Evolutionary conservation across 2,329 filamentous ascomycete species (phyloP).

Genomic region (Verruconis gallopava): DNA sequence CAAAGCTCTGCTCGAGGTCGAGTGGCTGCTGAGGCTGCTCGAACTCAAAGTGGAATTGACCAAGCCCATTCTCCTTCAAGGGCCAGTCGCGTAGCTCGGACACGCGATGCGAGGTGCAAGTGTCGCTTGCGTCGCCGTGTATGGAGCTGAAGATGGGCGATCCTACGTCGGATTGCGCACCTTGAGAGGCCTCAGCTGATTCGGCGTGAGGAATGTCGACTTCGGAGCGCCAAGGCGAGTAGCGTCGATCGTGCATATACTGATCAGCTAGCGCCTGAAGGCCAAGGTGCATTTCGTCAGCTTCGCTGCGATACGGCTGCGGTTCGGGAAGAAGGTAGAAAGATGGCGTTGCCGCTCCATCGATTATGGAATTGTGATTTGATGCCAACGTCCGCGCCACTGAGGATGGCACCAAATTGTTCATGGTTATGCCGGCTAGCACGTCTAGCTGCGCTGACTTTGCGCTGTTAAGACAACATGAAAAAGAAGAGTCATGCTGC

Average conservation of each 20-base stretch:
- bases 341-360: constrained; percentile 7
- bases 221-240: not conserved
- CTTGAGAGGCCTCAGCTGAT: not conserved
- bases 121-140: constrained; percentile 3
- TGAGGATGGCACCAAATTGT: too few relatives aligned
- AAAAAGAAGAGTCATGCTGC: too few relatives aligned
- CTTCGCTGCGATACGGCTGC: constrained; percentile 1
- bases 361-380: too few relatives aligned
- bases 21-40: not conserved
- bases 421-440: too few relatives aligned
- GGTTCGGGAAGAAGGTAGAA: constrained; percentile 9
- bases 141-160: constrained; percentile 10
- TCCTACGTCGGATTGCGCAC: not conserved
- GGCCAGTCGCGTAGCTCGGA: not conserved
- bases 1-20: not conserved
- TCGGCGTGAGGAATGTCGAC: not conserved
- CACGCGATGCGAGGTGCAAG: not conserved
- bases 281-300: not conserved
- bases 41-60: not conserved
- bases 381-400: too few relatives aligned
- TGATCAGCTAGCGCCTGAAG: not conserved
- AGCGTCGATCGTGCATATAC: not conserved
- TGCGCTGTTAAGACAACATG: too few relatives aligned
- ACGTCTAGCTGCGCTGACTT: too few relatives aligned
- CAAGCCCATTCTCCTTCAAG: not conserved